Percentiles rank a stretch among this genome's conserved stretches.
Conservation (phyloP, 768 basidiomycete genomes). For the Suillus lakei region DNA sequence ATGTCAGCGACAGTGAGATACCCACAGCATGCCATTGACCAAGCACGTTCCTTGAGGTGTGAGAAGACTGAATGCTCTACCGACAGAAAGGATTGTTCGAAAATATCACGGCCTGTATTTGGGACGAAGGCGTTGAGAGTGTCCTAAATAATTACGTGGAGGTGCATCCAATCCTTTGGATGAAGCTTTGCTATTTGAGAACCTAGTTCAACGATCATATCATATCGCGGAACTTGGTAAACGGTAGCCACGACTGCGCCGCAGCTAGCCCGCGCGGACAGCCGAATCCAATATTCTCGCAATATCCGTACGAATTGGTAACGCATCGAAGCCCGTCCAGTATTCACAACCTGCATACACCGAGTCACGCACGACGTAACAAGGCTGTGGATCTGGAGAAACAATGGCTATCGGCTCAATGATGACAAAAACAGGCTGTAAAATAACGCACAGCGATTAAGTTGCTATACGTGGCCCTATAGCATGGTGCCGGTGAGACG, state of each 20-base stretch:
- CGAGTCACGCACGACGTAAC: background rate
- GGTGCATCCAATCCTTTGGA: background rate
- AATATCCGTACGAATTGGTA: background rate
- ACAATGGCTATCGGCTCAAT: background rate
- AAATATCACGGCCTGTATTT: background rate
- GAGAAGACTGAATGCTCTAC: background rate
- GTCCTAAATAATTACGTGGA: background rate
- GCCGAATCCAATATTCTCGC: background rate
- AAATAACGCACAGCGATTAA: background rate
- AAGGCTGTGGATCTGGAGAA: background rate
- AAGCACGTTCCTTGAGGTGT: background rate
- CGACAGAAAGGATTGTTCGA: background rate
- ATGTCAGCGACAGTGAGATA: background rate
- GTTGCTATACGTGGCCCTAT: background rate
- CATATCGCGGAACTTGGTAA: background rate
- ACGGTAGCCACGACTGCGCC: background rate
- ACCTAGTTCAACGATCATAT: background rate
- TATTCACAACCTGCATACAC: background rate
- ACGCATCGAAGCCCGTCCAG: background rate
- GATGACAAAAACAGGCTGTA: background rate
- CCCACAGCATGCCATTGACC: background rate
- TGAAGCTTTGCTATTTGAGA: background rate
- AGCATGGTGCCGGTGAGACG: background rate
- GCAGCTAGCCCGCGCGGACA: background rate
- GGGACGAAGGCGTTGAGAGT: background rate